Evolutionary conservation across 2,329 filamentous ascomycete genomes (phyloP).

Genomic region (Talaromyces sp.): DNA sequence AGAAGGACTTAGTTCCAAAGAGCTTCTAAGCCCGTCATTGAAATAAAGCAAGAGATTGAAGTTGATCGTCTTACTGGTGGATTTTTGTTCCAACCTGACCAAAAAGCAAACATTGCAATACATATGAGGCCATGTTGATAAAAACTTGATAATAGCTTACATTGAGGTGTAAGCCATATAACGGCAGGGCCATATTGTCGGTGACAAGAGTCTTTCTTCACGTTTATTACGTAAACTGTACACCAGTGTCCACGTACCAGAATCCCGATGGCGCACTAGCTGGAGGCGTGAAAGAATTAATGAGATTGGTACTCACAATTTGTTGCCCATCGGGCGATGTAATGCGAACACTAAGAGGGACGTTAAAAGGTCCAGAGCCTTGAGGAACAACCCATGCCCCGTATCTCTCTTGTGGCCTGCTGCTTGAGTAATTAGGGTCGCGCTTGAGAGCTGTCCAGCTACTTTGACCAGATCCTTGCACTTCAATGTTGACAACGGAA

Average conservation of each 20-base stretch:
- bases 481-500: slow-evolving; percentile 6
- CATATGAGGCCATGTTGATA: too few species aligned
- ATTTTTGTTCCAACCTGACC: too few species aligned
- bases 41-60: too few species aligned
- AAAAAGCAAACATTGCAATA: too few species aligned
- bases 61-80: too few species aligned
- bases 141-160: too few species aligned
- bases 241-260: slow-evolving; percentile 14
- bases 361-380: slow-evolving; percentile 7
- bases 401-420: slow-evolving; percentile 11
- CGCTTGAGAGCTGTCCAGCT: slow-evolving; percentile 1
- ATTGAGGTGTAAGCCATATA: too few species aligned
- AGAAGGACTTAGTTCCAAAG: too few species aligned
- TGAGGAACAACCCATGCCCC: slow-evolving; percentile 11
- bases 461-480: slow-evolving; percentile 8
- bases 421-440: slow-evolving; percentile 12
- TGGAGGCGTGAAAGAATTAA: slow-evolving; percentile 6
- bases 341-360: slow-evolving; percentile 10
- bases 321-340: slow-evolving; percentile 14
- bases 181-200: too few species aligned
- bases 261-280: slow-evolving; percentile 8
- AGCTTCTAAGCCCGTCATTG: too few species aligned
- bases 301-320: slow-evolving; percentile 7
- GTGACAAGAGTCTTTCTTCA: too few species aligned
- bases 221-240: slow-evolving; percentile 8